Percentiles rank a stretch among this genome's conserved stretches.
These are phyloP conservation scores for Diaporthe vaccinii DNA, from an alignment of 2,329 filamentous ascomycete genomes.

Conservation along the genomic window DNA sequence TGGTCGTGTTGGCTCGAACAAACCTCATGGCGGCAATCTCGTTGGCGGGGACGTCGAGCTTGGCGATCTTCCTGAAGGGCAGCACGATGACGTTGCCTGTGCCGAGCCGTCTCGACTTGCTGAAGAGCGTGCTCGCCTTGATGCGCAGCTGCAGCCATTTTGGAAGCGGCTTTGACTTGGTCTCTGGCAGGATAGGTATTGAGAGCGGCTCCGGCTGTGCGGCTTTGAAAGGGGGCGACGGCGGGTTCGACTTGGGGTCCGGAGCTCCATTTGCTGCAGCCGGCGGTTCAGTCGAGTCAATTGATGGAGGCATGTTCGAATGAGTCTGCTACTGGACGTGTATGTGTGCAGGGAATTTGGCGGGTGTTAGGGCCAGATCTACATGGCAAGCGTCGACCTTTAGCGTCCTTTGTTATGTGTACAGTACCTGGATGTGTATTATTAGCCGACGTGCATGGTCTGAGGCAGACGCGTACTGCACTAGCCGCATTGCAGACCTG, in stretches of 20 bases:
- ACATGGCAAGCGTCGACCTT: neutral
- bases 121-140: neutral
- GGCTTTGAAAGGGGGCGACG: neutral
- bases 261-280: neutral
- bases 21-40: constrained; percentile 53
- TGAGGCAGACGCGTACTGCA: neutral
- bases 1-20: constrained; percentile 49
- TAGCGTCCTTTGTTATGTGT: neutral
- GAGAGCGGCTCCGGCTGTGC: neutral
- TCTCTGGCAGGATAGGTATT: neutral
- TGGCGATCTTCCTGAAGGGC: constrained; percentile 29
- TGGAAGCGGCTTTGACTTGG: neutral
- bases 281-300: neutral
- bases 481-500: neutral
- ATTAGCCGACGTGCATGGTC: neutral
- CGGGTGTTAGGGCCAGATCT: neutral
- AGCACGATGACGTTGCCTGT: constrained; percentile 24
- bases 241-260: neutral
- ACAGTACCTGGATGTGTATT: neutral
- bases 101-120: neutral
- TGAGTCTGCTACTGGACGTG: neutral
- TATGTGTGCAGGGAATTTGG: neutral
- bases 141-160: neutral
- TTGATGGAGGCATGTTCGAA: neutral
- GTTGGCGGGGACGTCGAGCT: constrained; percentile 7